Percentiles rank a stretch among this genome's conserved stretches.
Evolutionary conservation across 495 filamentous ascomycete species (phyloP).

Genomic region (Penicillium bovifimosum): DNA sequence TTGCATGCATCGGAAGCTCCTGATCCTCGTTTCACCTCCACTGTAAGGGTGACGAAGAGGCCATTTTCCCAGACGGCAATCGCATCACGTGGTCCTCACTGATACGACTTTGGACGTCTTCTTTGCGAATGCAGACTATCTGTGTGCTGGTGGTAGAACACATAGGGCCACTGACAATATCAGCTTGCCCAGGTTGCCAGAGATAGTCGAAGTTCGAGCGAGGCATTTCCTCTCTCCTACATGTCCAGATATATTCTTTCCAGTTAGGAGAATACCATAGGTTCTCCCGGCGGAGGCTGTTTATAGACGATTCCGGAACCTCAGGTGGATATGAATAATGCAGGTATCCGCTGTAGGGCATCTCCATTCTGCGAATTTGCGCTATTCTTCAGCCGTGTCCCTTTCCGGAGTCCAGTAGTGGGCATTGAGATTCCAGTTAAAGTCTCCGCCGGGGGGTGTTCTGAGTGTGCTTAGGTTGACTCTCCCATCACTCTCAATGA

Average conservation of each 20-base stretch:
- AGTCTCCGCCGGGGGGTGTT: neutral
- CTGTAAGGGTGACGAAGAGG: too few species aligned
- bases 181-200: neutral
- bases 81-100: neutral
- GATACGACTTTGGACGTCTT: constrained; percentile 1
- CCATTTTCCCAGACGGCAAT: neutral
- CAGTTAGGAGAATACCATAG: constrained; percentile 2
- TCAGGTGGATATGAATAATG: constrained; percentile 3
- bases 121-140: neutral
- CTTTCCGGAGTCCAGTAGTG: neutral
- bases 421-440: neutral
- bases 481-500: constrained; percentile 1
- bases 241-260: neutral
- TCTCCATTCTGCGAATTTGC: neutral
- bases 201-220: neutral
- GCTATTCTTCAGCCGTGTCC: constrained; percentile 2
- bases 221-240: neutral
- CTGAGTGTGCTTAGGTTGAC: neutral
- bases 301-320: neutral
- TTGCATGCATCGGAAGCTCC: too few species aligned
- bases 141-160: neutral
- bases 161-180: neutral
- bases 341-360: neutral
- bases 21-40: too few species aligned
- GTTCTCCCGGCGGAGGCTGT: neutral